Conservation (phyloP, 2,329 filamentous ascomycete species). For the Trichoderma sp. region DNA sequence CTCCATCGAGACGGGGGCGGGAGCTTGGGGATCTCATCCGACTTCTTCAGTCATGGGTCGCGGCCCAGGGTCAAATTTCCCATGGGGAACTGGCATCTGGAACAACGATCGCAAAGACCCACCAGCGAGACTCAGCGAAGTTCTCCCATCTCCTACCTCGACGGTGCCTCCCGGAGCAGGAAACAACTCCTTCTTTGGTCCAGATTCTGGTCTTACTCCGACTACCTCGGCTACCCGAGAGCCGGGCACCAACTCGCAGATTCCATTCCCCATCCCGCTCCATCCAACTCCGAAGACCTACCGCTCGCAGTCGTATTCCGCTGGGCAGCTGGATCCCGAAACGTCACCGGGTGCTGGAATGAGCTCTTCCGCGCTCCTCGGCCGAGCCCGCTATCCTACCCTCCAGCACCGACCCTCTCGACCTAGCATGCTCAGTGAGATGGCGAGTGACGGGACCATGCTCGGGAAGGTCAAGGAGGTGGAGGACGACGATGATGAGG, state of each 20-base stretch:
- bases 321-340: constrained; percentile 82
- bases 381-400: constrained; percentile 63
- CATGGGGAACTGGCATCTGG: constrained; percentile 84
- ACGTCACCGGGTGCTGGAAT: constrained; percentile 44
- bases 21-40: constrained; percentile 57
- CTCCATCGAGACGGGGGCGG: constrained; percentile 61
- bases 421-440: constrained; percentile 74
- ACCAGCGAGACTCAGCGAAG: constrained; percentile 71
- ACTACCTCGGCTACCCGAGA: constrained; percentile 56
- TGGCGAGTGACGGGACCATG: constrained; percentile 64
- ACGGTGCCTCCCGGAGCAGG: constrained; percentile 51
- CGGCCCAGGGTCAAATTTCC: constrained; percentile 56
- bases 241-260: constrained; percentile 61
- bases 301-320: constrained; percentile 94
- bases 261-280: constrained; percentile 84
- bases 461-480: constrained; percentile 71
- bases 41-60: constrained; percentile 54
- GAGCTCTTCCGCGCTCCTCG: constrained; percentile 52
- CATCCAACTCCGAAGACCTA: constrained; percentile 92
- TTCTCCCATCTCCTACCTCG: constrained; percentile 74
- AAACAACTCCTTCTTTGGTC: constrained; percentile 52
- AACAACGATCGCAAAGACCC: constrained; percentile 77
- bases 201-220: constrained; percentile 50
- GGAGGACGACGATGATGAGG: constrained; percentile 67
- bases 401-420: constrained; percentile 81